Conservation (phyloP, 768 basidiomycete genomes). For the Naganishia antarctica region DNA sequence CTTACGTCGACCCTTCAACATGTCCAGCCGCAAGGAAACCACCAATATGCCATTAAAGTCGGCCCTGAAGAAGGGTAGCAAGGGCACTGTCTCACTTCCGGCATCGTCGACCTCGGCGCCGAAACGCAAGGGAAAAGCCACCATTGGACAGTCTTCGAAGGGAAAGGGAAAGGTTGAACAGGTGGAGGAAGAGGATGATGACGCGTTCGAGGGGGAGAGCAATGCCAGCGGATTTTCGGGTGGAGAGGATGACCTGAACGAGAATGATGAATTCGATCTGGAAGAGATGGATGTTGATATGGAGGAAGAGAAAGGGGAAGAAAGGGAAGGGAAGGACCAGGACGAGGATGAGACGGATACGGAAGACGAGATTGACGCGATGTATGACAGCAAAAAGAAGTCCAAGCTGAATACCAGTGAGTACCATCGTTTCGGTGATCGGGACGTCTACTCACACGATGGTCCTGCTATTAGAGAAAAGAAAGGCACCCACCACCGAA, state of each 20-base stretch:
- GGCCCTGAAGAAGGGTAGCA: slow-evolving; percentile 13
- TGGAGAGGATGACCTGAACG: slow-evolving; percentile 20
- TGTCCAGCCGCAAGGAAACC: background rate
- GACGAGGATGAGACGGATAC: slow-evolving; percentile 34
- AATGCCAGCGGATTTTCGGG: slow-evolving; percentile 27
- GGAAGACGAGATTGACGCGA: slow-evolving; percentile 45
- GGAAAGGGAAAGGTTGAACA: slow-evolving; percentile 9
- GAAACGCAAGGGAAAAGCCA: slow-evolving; percentile 11
- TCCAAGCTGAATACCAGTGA: slow-evolving; percentile 43
- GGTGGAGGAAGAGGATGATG: slow-evolving; percentile 11
- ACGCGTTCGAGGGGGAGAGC: slow-evolving; percentile 13
- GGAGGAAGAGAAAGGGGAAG: slow-evolving; percentile 26
- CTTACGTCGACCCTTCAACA: background rate
- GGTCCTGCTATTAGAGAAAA: slow-evolving; percentile 38
- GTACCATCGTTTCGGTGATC: slow-evolving; percentile 15
- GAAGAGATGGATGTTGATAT: slow-evolving; percentile 29
- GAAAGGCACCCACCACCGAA: slow-evolving; percentile 45
- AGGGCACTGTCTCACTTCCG: slow-evolving; percentile 16
- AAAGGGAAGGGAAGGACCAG: too few species aligned
- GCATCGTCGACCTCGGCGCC: slow-evolving; percentile 1
- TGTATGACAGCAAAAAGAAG: slow-evolving; percentile 37
- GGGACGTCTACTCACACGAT: background rate
- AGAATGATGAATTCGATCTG: slow-evolving; percentile 30
- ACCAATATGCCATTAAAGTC: slow-evolving; percentile 2
- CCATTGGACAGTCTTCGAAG: slow-evolving; percentile 12